These are phyloP conservation scores for Umbellularia californica DNA, from an alignment of 164 flowering plant genomes.

Conservation along the genomic window DNA sequence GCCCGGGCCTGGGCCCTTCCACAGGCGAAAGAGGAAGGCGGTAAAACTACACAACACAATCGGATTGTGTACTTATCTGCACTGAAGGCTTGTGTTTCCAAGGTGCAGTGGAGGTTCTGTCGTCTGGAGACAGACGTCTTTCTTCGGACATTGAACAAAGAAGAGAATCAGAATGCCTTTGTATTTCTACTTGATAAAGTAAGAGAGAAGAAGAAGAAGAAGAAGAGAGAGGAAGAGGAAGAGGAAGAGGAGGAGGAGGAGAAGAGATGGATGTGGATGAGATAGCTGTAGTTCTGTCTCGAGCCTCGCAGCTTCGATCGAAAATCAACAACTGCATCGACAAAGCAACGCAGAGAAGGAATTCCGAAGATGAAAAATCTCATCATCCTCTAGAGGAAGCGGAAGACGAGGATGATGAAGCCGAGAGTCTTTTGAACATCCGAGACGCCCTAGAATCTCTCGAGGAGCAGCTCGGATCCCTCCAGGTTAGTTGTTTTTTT, in stretches of 20 bases:
- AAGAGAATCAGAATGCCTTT: neutral
- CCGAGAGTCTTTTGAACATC: constrained; percentile 56
- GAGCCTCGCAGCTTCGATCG: constrained; percentile 68
- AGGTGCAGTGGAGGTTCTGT: no score
- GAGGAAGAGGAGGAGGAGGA: neutral
- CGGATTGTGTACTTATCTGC: no score
- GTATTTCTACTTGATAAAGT: neutral
- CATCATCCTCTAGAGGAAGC: constrained; percentile 6
- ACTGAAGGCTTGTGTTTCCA: no score
- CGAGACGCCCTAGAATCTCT: constrained; percentile 77
- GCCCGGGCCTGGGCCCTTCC: no score
- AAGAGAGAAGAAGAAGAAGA: neutral
- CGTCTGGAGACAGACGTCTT: neutral
- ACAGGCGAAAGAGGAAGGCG: no score
- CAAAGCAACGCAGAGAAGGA: constrained; percentile 19
- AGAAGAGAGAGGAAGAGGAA: neutral
- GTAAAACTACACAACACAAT: no score
- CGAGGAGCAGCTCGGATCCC: constrained; percentile 66
- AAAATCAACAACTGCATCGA: constrained; percentile 65
- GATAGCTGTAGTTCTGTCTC: constrained; percentile 53
- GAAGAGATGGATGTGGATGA: constrained; percentile 62
- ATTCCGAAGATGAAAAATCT: constrained; percentile 15
- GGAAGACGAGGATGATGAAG: constrained; percentile 41
- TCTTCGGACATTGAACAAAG: neutral
- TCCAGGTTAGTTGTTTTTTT: constrained; percentile 45